Conservation (phyloP, 257 asterid genomes). For the Solanum etuberosum region DNA sequence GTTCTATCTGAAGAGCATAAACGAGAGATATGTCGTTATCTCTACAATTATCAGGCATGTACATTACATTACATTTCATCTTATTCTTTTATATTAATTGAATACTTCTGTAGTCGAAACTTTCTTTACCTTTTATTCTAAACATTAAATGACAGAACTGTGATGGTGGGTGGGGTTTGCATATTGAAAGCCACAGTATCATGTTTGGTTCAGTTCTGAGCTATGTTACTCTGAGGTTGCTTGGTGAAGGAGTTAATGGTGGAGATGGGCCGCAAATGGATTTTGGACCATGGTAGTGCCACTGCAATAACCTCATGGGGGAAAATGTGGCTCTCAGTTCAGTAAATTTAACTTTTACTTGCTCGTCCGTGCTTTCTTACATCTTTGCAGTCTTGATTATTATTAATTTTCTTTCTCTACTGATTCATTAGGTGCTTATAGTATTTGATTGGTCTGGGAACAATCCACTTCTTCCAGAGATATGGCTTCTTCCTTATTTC, state of each 20-base stretch:
- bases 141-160: conserved; percentile 36
- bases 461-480: conserved; percentile 97
- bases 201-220: conserved; percentile 93
- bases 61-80: background rate
- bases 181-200: conserved; percentile 95
- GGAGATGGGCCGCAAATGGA: conserved; percentile 91
- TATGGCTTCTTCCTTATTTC: conserved; percentile 81
- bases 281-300: conserved; percentile 83
- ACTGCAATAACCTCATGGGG: conserved; percentile 96
- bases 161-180: conserved; percentile 99
- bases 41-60: conserved; percentile 88
- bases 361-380: background rate
- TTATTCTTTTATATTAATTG: no score
- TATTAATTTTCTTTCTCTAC: background rate
- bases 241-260: conserved; percentile 84
- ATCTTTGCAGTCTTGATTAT: background rate
- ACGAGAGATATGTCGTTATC: conserved; percentile 78
- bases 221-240: conserved; percentile 86
- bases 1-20: conserved; percentile 58
- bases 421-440: conserved; percentile 55
- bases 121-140: background rate
- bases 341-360: conserved; percentile 1
- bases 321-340: conserved; percentile 97
- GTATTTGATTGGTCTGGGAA: conserved; percentile 96
- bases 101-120: background rate